Base-by-base conservation (phyloP, 805 yeast species). In the Pichia gijzeniarum region DNA sequence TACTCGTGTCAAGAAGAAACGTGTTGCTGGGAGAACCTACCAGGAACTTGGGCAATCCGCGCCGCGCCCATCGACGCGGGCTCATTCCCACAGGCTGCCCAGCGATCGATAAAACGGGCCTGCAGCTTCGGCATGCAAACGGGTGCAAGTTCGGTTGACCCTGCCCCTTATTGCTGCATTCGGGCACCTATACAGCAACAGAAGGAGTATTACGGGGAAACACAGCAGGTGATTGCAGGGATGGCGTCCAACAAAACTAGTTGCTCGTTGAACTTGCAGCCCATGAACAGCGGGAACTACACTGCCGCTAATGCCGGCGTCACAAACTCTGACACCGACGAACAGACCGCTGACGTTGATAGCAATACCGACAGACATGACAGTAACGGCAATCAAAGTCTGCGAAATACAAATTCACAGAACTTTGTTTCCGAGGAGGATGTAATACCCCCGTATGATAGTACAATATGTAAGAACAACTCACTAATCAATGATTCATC, bases 271-370 rank as follows among this genome's bases (percentile, higher is more conserved):
- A 53, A 51, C 25, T 47, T 64, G 17, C 54, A 58, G 43, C 67
- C 68, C 5, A 64, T 64, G 67, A 56, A 56, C 36, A 59, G 64
- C 41, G 53, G 48, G 7, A 54, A 60, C 40, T 54, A 59, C 35
- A 63, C 65, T 2, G 67, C 67, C 5, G 64, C 65, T 5, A 44
- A 51, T 13, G 58, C 52, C 21, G 65, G 65, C 4, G 59, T 59
- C 7, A 51, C 51, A 12, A 40, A 44, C 31, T 31, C 47, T 4
- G 46, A 46, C 27, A 40, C 20, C 14, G 44, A 35, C 17, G 18
- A 35, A 19, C 33, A 31, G 3, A 28, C 40, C 5, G 14, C 20
- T 28, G 9, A 27, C 13, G n/a, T 18, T 17, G 27, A 20, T 18
- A 35, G 35, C 37, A 36, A 22, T 25, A 19, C 4, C 27, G 21